Conservation (phyloP, 805 yeast species). For the Groenewaldozyma salmanticensis region DNA sequence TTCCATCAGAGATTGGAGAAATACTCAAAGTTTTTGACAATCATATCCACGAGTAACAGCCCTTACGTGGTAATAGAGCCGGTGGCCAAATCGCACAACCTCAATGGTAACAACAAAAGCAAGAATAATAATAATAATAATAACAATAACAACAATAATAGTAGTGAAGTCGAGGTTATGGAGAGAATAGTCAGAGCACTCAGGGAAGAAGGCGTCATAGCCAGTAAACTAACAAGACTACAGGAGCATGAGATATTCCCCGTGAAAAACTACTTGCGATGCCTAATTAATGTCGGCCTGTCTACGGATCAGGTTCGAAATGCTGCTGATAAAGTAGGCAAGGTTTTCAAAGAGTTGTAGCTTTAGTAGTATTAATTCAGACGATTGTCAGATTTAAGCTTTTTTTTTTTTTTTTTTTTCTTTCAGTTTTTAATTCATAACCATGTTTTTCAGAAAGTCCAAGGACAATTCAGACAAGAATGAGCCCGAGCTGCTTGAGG, state of each 20-base stretch:
- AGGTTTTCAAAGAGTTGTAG: constrained; percentile 6
- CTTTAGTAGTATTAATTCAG: too few species aligned
- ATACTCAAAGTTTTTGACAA: background rate
- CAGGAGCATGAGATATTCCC: constrained; percentile 69
- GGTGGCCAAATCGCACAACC: too few species aligned
- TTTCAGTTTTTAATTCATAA: too few species aligned
- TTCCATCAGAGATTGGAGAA: background rate
- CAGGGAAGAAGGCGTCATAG: constrained; percentile 44
- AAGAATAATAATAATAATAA: too few species aligned
- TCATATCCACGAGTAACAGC: background rate
- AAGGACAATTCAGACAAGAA: background rate
- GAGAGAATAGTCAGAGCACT: constrained; percentile 56
- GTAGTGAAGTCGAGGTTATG: constrained; percentile 35
- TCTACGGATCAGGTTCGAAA: constrained; percentile 35
- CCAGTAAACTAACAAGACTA: constrained; percentile 55
- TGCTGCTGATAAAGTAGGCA: constrained; percentile 32
- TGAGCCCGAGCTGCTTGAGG: constrained; percentile 19
- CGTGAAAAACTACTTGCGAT: constrained; percentile 48
- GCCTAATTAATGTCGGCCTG: constrained; percentile 37
- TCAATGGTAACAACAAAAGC: too few species aligned
- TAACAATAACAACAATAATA: too few species aligned
- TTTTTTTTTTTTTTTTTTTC: too few species aligned
- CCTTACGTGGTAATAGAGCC: constrained; percentile 12
- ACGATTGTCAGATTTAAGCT: too few species aligned
- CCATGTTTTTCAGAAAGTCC: too few species aligned